phyloP scores from a whole-genome alignment of 2,329 filamentous ascomycete genomes.

The Hysterium pulicare region DNA sequence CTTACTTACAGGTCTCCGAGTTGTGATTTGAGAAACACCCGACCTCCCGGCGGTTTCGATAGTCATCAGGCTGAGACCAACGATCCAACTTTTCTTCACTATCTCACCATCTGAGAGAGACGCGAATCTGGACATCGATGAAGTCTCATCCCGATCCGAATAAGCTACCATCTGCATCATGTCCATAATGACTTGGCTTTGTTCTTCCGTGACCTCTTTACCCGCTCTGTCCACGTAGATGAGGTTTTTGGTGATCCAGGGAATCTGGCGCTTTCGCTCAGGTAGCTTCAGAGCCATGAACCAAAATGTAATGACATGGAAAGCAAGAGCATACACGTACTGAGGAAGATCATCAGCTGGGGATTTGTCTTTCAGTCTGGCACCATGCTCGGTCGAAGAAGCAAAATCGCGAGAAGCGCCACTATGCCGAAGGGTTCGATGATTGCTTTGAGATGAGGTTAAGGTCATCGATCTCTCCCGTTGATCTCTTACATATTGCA shows the following conservation, averaged over 20 bases:
- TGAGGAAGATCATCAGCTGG: slow-evolving; percentile 75
- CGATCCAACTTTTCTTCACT: slow-evolving; percentile 65
- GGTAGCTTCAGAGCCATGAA: slow-evolving; percentile 84
- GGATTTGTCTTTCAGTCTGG: slow-evolving; percentile 39
- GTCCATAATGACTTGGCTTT: slow-evolving; percentile 89
- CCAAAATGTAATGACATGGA: slow-evolving; percentile 96
- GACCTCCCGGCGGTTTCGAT: slow-evolving; percentile 66
- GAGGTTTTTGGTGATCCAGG: slow-evolving; percentile 85
- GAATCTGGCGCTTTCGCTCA: slow-evolving; percentile 78
- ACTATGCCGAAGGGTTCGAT: slow-evolving; percentile 41
- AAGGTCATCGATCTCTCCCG: slow-evolving; percentile 38
- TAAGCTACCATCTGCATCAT: slow-evolving; percentile 89
- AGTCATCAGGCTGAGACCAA: slow-evolving; percentile 71
- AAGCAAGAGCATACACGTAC: slow-evolving; percentile 90
- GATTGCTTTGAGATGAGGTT: slow-evolving; percentile 28
- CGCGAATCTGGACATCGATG: slow-evolving; percentile 63
- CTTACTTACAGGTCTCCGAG: slow-evolving; percentile 67
- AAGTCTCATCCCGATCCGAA: slow-evolving; percentile 78
- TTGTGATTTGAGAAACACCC: slow-evolving; percentile 68
- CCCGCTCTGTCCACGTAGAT: slow-evolving; percentile 73
- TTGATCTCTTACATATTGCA: slow-evolving; percentile 78
- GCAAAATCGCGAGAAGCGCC: slow-evolving; percentile 43
- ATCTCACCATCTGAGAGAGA: slow-evolving; percentile 63
- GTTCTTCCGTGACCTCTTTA: slow-evolving; percentile 77
- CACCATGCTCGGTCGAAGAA: slow-evolving; percentile 20